Conservation (phyloP, 2,329 filamentous ascomycete genomes). For the Aspergillus proliferans region DNA sequence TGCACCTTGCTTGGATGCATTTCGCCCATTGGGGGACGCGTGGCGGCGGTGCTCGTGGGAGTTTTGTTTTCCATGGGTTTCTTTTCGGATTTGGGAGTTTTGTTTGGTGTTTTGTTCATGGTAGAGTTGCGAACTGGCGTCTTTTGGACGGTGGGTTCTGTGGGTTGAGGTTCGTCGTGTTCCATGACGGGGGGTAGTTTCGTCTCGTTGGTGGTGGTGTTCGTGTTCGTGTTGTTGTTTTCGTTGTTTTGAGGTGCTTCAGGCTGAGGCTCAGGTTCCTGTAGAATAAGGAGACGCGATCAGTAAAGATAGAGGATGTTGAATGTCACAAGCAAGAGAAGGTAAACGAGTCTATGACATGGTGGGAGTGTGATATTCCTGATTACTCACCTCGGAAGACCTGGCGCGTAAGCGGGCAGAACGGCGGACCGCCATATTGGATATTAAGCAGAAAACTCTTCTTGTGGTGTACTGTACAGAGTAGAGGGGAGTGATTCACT, state of each 20-base stretch:
- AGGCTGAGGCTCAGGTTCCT: constrained; percentile 18
- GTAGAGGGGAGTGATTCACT: neutral
- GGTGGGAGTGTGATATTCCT: neutral
- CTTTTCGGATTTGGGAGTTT: constrained; percentile 24
- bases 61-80: constrained; percentile 24
- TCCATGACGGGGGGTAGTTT: constrained; percentile 44
- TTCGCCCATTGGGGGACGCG: constrained; percentile 68
- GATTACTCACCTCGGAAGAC: constrained; percentile 27
- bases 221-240: constrained; percentile 3
- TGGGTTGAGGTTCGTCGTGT: constrained; percentile 32
- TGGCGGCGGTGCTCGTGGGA: constrained; percentile 51
- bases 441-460: constrained; percentile 2
- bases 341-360: neutral
- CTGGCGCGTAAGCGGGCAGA: constrained; percentile 36
- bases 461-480: neutral
- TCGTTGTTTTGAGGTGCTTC: constrained; percentile 10
- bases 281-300: neutral
- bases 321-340: constrained; percentile 2
- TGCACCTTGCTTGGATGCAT: constrained; percentile 89
- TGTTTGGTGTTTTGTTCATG: constrained; percentile 15
- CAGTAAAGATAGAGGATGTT: neutral
- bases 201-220: constrained; percentile 2
- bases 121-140: constrained; percentile 2
- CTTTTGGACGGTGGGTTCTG: constrained; percentile 8
- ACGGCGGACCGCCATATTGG: constrained; percentile 33